These are phyloP conservation scores for Cordyceps cicadae DNA, from an alignment of 2,329 filamentous ascomycete species.

Conservation along the genomic window DNA sequence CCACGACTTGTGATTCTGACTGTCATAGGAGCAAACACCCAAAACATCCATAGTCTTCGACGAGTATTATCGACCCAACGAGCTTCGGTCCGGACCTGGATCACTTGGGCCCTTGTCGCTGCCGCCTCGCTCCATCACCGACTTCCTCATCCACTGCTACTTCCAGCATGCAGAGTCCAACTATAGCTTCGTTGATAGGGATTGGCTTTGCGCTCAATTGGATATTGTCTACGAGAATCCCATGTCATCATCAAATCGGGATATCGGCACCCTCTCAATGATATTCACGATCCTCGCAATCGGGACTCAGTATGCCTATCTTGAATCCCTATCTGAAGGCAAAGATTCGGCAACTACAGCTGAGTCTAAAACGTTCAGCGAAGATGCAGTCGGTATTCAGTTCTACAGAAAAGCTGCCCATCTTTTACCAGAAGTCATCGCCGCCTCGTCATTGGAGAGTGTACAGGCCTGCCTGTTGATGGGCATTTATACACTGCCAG, in stretches of 20 bases:
- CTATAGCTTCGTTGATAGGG: conserved; percentile 39
- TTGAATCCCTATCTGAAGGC: conserved; percentile 25
- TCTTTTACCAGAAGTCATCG: conserved; percentile 48
- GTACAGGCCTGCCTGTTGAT: conserved; percentile 50
- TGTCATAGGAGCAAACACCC: conserved; percentile 23
- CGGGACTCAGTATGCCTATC: conserved; percentile 42
- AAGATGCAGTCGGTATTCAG: conserved; percentile 45
- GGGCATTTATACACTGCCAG: conserved; percentile 45
- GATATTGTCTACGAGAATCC: conserved; percentile 33
- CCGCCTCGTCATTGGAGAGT: conserved; percentile 46
- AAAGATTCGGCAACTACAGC: not conserved
- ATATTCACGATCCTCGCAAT: conserved; percentile 41
- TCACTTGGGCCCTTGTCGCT: conserved; percentile 31
- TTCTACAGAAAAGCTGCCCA: conserved; percentile 49
- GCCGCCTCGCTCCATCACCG: conserved; percentile 38
- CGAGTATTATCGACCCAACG: conserved; percentile 37
- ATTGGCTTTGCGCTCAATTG: conserved; percentile 34
- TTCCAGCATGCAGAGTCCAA: conserved; percentile 41
- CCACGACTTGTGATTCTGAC: conserved; percentile 13
- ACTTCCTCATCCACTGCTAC: conserved; percentile 38
- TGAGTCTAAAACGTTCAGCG: conserved; percentile 27
- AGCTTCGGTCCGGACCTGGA: conserved; percentile 34
- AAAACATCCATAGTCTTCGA: conserved; percentile 3
- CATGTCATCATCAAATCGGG: conserved; percentile 28
- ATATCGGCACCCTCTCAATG: conserved; percentile 35